Base-by-base conservation (phyloP, 257 asterid species). In the Phtheirospermum japonicum region DNA sequence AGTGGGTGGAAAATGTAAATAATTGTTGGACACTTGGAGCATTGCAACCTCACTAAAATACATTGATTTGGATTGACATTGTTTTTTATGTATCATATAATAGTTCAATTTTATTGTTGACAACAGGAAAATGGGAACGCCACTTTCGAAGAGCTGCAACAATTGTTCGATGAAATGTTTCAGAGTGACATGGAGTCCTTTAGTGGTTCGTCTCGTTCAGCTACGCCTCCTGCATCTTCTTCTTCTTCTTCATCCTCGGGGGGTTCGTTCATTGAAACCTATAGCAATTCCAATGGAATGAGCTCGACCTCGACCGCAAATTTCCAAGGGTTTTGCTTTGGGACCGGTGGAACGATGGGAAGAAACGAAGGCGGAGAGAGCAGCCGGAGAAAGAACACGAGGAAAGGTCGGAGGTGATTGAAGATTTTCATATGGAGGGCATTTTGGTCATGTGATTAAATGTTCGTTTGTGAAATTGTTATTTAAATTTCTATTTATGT, bases 121-220 rank as follows among this genome's bases (percentile, higher is more conserved):
- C n/a, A n/a, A 59, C 88, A 90, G 97, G 88, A 66, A 63, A 80
- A 69, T 0, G 71, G 78, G 43, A 79, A 73, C 39, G 88, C 83
- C 68, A 84, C 82, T 13, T 82, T 87, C 1, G 86, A 83, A 76
- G 83, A 85, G 28, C 70, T 90, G 71, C 95, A 87, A 72, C 85
- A 80, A 49, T 68, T 87, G 34, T 90, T 87, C 17, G 71, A 87
- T 5, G 85, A 85, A 50, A 67, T 90, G 70, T 78, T 87, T 66
- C 79, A 82, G 9, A 59, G 79, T 20, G 94, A 85, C 69, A 7
- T 66, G 0, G 91, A 79, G 7, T 57, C 58, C 0, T 82, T 69
- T 12, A n/a, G 66, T 28, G 64, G 78, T 6, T 77, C 89, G 11
- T 71, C 86, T 31, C 62, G 67, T 36, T 66, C 74, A 56, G 36